Conservation (phyloP, 148 eudicot genomes). For the Diospyros lotus region DNA sequence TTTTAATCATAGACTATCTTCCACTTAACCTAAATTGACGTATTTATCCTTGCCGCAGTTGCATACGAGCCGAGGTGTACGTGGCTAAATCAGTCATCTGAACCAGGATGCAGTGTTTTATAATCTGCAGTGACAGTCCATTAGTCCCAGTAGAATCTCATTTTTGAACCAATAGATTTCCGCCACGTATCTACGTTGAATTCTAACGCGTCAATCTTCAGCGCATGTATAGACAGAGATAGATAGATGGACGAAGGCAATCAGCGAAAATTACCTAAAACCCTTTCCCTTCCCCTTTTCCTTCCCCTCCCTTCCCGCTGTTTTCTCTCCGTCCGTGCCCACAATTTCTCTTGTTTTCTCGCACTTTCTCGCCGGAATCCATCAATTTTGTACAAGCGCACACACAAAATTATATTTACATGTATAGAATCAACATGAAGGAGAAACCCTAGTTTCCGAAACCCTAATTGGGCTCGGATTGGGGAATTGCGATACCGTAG, state of each 20-base stretch:
- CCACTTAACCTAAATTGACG: too few relatives aligned
- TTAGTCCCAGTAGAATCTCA: too few relatives aligned
- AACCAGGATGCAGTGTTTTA: too few relatives aligned
- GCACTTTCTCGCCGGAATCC: not conserved
- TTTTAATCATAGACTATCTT: too few relatives aligned
- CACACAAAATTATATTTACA: not conserved
- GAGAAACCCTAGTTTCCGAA: not conserved
- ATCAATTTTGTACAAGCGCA: not conserved
- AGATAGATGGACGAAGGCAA: not conserved
- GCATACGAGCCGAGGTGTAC: too few relatives aligned
- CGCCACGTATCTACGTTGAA: not conserved
- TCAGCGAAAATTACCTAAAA: constrained; percentile 11
- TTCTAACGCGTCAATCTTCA: too few relatives aligned
- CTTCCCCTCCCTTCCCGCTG: constrained; percentile 14
- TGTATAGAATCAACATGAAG: not conserved
- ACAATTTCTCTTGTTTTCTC: not conserved
- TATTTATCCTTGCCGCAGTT: too few relatives aligned
- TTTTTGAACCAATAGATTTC: not conserved
- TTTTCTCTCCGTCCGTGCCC: constrained; percentile 4
- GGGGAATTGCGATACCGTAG: not conserved
- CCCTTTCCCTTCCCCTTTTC: constrained; percentile 3
- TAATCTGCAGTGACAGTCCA: too few relatives aligned
- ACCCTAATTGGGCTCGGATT: not conserved
- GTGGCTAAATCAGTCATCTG: too few relatives aligned
- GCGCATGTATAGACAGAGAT: too few relatives aligned